phyloP scores from a whole-genome alignment of 345 rosid species.

The Litchi chinensis region DNA sequence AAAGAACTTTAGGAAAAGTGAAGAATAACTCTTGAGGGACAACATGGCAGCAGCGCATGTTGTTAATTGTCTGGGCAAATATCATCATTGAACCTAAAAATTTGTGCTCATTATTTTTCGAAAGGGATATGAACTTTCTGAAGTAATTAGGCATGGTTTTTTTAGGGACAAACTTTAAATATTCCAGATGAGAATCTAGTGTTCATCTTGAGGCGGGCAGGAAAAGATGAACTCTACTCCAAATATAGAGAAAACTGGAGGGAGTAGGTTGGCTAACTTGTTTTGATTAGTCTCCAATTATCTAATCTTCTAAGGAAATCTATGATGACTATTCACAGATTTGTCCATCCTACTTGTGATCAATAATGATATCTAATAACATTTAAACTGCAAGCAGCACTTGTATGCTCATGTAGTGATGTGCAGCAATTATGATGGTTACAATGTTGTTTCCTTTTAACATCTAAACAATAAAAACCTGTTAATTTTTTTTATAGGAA shows the following conservation, averaged over 20 bases:
- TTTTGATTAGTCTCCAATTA: background rate
- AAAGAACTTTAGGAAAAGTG: constrained; percentile 29
- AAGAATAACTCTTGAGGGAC: constrained; percentile 25
- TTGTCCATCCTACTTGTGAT: background rate
- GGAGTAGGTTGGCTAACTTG: background rate
- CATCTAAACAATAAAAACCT: background rate
- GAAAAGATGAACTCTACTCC: constrained; percentile 1
- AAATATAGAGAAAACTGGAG: background rate
- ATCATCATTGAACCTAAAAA: constrained; percentile 20
- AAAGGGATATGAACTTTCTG: constrained; percentile 14
- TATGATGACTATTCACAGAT: background rate
- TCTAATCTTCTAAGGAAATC: background rate
- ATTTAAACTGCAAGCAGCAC: background rate
- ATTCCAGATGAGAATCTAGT: constrained; percentile 27
- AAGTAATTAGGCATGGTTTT: background rate
- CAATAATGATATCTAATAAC: background rate
- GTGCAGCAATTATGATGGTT: background rate
- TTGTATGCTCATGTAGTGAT: background rate
- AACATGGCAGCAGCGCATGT: constrained; percentile 22
- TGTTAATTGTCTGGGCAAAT: constrained; percentile 24
- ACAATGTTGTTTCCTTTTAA: background rate
- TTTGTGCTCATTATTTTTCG: constrained; percentile 16
- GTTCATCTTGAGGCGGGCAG: constrained; percentile 34
- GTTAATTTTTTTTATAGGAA: background rate
- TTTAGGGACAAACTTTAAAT: constrained; percentile 13